phyloP scores from a whole-genome alignment of 306 rosid species.

The Canavalia ensiformis region DNA sequence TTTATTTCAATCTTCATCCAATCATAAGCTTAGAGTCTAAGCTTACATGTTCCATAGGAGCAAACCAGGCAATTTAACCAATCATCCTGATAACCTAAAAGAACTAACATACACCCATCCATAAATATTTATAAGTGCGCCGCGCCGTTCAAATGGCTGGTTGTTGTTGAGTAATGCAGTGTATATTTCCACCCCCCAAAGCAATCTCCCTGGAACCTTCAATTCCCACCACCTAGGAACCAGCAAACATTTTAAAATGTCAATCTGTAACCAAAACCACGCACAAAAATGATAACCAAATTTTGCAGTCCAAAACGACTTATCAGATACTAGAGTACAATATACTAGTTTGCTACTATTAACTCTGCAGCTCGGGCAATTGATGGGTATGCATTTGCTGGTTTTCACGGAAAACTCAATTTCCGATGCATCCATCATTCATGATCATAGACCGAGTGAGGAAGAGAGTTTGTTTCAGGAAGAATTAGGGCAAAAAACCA shows the following conservation, averaged over 20 bases:
- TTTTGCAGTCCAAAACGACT: slow-evolving; percentile 4
- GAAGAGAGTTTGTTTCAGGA: slow-evolving; percentile 5
- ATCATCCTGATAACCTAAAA: not conserved
- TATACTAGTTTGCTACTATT: not conserved
- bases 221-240: slow-evolving; percentile 77
- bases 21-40: too few species aligned
- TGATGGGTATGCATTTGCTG: slow-evolving; percentile 16
- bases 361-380: slow-evolving; percentile 12
- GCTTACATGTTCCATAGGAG: slow-evolving; percentile 5
- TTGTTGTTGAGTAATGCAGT: slow-evolving; percentile 96
- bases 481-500: slow-evolving; percentile 26
- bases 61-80: not conserved
- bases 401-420: slow-evolving; percentile 30
- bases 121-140: not conserved
- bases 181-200: slow-evolving; percentile 91
- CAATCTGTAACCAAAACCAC: slow-evolving; percentile 36
- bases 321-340: slow-evolving; percentile 14
- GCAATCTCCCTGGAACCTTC: slow-evolving; percentile 96
- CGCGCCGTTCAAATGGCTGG: slow-evolving; percentile 55
- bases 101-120: slow-evolving; percentile 19
- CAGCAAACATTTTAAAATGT: slow-evolving; percentile 33
- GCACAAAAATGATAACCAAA: slow-evolving; percentile 8
- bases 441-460: slow-evolving; percentile 8
- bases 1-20: too few species aligned
- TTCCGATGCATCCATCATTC: slow-evolving; percentile 2